A percentile compares a stretch with the other conserved stretches of the same genome.
Evolutionary conservation across 2,329 filamentous ascomycete species (phyloP).

Genomic region (Byssoonygena ceratinophila): DNA sequence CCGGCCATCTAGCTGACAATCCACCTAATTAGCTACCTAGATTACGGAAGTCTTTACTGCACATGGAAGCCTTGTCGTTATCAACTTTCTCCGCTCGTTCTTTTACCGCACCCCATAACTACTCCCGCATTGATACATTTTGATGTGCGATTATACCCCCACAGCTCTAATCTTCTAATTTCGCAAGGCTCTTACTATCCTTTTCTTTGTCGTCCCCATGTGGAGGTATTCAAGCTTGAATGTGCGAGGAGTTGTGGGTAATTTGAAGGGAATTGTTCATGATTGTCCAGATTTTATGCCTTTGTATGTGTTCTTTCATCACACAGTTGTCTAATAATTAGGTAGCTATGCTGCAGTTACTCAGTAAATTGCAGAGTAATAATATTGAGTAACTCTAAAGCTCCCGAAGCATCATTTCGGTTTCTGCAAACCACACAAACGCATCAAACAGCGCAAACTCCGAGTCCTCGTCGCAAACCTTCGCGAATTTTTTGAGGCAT

Average conservation of each 20-base stretch:
- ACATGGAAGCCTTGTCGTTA: background rate
- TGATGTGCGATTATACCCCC: background rate
- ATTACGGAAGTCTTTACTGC: background rate
- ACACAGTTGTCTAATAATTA: too few relatives aligned
- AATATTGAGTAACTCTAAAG: too few relatives aligned
- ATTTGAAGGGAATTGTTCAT: background rate
- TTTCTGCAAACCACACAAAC: constrained; percentile 4
- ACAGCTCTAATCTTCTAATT: background rate
- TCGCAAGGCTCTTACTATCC: background rate
- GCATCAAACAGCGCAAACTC: constrained; percentile 4
- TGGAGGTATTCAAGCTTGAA: constrained; percentile 2
- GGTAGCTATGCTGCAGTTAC: too few relatives aligned
- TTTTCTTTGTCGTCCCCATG: background rate
- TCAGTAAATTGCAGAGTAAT: too few relatives aligned
- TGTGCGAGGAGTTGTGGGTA: constrained; percentile 2
- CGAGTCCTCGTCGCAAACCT: background rate
- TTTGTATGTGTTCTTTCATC: background rate
- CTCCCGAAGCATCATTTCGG: too few relatives aligned
- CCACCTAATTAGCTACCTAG: background rate
- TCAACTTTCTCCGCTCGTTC: background rate
- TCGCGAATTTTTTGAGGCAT: background rate
- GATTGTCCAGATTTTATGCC: background rate
- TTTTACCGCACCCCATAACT: background rate
- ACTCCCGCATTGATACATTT: background rate
- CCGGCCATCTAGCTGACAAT: background rate